These are phyloP conservation scores for Corymbia citriodora DNA, from an alignment of 441 rosid genomes.

Conservation along the genomic window DNA sequence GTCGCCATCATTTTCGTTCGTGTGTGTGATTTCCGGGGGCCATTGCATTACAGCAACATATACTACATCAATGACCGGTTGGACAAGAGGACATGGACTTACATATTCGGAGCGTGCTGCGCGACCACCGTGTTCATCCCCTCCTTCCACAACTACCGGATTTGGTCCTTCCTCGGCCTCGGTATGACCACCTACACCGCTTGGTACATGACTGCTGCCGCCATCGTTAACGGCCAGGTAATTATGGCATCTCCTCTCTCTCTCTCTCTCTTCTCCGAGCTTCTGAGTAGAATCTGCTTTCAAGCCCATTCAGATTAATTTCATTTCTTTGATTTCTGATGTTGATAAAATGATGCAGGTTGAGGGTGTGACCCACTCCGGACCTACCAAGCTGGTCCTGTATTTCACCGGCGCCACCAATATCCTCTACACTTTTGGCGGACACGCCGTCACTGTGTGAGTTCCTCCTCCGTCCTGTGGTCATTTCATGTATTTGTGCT, in stretches of 20 bases:
- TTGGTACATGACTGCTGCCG: slow-evolving; percentile 39
- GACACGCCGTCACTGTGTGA: slow-evolving; percentile 63
- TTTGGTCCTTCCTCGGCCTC: slow-evolving; percentile 50
- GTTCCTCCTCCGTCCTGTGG: slow-evolving; percentile 6
- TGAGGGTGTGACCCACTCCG: slow-evolving; percentile 41
- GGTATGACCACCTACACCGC: slow-evolving; percentile 51
- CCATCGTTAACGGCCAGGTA: slow-evolving; percentile 39
- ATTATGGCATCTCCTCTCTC: background rate
- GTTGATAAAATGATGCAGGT: slow-evolving; percentile 10
- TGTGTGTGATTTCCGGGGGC: background rate
- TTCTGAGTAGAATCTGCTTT: background rate
- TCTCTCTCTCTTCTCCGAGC: background rate
- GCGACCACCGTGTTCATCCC: slow-evolving; percentile 53
- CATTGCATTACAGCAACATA: slow-evolving; percentile 34
- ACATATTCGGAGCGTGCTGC: slow-evolving; percentile 62
- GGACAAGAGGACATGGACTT: slow-evolving; percentile 69
- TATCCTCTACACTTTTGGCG: slow-evolving; percentile 56
- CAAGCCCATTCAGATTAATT: background rate
- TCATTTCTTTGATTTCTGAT: background rate
- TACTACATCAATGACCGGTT: slow-evolving; percentile 52
- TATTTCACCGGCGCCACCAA: slow-evolving; percentile 70
- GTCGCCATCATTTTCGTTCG: background rate
- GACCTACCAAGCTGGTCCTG: slow-evolving; percentile 41
- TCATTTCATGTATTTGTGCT: slow-evolving; percentile 4
- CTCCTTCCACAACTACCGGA: slow-evolving; percentile 47